A percentile compares a stretch with the other conserved stretches of the same genome.
Conservation (phyloP, 768 basidiomycete genomes). For the Tylopilus felleus region DNA sequence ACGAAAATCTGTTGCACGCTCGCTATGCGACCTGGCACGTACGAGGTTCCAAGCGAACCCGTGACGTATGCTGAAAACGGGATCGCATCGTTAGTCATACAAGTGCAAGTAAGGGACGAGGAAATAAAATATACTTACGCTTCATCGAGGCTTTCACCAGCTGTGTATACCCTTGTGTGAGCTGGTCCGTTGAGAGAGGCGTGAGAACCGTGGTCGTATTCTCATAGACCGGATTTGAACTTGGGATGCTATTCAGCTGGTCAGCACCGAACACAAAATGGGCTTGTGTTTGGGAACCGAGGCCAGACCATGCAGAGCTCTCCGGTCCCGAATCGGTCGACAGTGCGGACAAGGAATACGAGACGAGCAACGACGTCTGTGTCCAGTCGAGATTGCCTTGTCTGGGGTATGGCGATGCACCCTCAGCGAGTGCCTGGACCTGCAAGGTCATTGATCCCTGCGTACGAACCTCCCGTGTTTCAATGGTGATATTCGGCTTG, state of each 20-base stretch:
- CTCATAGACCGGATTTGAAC: not conserved
- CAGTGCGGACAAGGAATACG: conserved; percentile 8
- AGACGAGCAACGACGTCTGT: conserved; percentile 10
- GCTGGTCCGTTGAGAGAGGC: conserved; percentile 7
- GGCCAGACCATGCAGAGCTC: conserved; percentile 3
- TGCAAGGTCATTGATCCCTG: conserved; percentile 10
- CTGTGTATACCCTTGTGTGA: conserved; percentile 5
- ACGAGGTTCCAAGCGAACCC: conserved; percentile 9
- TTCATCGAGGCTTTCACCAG: conserved; percentile 17
- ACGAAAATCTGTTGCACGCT: conserved; percentile 10
- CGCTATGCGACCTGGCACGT: conserved; percentile 16
- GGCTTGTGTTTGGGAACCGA: conserved; percentile 11
- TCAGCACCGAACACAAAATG: conserved; percentile 8
- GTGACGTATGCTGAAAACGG: conserved; percentile 11
- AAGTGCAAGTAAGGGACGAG: not conserved
- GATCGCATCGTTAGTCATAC: not conserved
- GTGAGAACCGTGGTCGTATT: conserved; percentile 1
- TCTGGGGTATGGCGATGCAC: not conserved
- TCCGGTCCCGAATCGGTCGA: conserved; percentile 8
- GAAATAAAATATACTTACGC: conserved; percentile 3
- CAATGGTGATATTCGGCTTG: conserved; percentile 21
- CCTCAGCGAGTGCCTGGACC: conserved; percentile 5
- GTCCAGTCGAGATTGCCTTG: conserved; percentile 18
- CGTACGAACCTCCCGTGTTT: conserved; percentile 22
- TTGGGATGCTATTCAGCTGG: conserved; percentile 4